phyloP scores from a whole-genome alignment of 768 basidiomycete species.

The Termitomyces titanicus region DNA sequence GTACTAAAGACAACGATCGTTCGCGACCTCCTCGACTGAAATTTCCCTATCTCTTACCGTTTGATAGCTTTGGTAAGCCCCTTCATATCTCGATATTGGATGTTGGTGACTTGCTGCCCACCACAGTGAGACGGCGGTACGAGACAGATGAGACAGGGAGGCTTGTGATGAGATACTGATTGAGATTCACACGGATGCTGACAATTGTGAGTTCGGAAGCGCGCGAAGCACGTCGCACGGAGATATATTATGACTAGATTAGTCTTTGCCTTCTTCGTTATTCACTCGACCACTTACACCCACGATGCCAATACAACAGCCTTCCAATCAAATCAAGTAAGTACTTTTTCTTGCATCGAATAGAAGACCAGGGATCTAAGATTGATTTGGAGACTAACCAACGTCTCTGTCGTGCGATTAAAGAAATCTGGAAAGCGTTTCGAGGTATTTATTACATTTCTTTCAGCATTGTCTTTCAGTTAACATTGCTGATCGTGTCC shows the following conservation, averaged over 20 bases:
- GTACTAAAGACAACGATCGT: conserved; percentile 50
- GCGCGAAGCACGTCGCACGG: not conserved
- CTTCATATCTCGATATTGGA: conserved; percentile 53
- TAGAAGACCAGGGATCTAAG: conserved; percentile 2
- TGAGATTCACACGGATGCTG: conserved; percentile 12
- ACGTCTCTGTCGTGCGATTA: conserved; percentile 92
- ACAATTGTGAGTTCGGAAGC: not conserved
- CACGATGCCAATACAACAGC: conserved; percentile 68
- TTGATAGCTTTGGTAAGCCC: conserved; percentile 32
- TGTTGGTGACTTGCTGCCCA: not conserved
- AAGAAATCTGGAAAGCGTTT: conserved; percentile 98
- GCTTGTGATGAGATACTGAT: conserved; percentile 7
- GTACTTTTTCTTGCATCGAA: not conserved
- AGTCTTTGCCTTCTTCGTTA: not conserved
- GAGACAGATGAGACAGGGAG: conserved; percentile 10
- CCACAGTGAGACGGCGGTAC: not conserved
- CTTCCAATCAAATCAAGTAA: conserved; percentile 89
- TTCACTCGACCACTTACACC: conserved; percentile 7
- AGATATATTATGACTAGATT: not conserved
- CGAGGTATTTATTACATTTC: conserved; percentile 58
- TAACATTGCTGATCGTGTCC: not conserved
- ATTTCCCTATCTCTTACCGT: conserved; percentile 47
- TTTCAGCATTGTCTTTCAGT: too few species aligned
- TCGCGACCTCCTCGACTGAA: not conserved
- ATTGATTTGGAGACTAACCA: conserved; percentile 69